Base-by-base conservation (phyloP, 768 basidiomycete species). In the Chalciporus piperatus region DNA sequence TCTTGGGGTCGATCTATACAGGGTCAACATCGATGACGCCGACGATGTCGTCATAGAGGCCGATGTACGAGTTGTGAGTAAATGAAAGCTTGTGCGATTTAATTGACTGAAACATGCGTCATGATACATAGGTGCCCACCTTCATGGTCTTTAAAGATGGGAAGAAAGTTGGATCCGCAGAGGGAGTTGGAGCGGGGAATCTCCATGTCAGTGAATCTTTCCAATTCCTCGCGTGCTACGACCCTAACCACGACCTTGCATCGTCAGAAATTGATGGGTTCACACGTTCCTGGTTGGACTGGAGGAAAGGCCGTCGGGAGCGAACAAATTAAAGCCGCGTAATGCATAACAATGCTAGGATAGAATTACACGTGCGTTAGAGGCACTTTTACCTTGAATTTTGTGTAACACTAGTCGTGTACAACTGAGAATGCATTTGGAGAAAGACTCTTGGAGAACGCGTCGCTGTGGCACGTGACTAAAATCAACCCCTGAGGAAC, bases 1-100 rank as follows among this genome's bases (percentile, higher is more conserved):
- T 47, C 54, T 67, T 3, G 70, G 63, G 12, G 63, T 86, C 48
- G 74, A 75, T 16, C 85, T 88, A 66, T 87, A 84, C 76, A 87
- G 86, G 64, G 82, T 90, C 50, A 81, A 92, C 56, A 79, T 89
- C 27, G 89, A 92, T 58, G 73, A 72, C 33, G 77, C 78, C 47
- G 52, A 61, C 4, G 74, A 77, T 0, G 79, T 87, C 45, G 62
- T 79, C 1, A 67, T 79, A 51, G 83, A 86, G 66, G 80, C 78
- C 45, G 79, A 79, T 37, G 72, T 88, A 50, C 75, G 80, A 52
- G 83, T 82, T 47, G 86, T 87, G 64, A 33, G 84, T 51, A 25
- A 35, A 47, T 41, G 30, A 37, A 1, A 45, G 7, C 38, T 16
- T 22, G 52, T 22, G 8, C 9, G 39, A 1, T 12, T 22, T 20